Evolutionary conservation across 805 yeast species (phyloP).

Genomic region (Wickerhamiella parazyma): DNA sequence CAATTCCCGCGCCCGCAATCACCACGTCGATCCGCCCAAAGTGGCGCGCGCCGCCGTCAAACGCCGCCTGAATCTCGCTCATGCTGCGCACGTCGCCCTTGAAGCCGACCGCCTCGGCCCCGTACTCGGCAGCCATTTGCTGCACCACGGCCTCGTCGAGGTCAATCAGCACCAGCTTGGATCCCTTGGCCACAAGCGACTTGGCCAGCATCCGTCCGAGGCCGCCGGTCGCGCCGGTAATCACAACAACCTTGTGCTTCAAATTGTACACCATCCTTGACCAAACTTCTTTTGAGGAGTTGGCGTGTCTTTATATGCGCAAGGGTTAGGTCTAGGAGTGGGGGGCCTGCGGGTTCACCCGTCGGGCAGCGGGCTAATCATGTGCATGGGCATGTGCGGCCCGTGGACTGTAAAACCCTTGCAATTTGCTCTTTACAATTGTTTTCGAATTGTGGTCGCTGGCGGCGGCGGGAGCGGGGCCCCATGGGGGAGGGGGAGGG

Average conservation of each 20-base stretch:
- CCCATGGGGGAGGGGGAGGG: too few species aligned
- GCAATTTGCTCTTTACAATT: too few species aligned
- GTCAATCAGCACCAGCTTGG: conserved; percentile 9
- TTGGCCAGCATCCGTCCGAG: conserved; percentile 4
- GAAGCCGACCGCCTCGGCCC: conserved; percentile 3
- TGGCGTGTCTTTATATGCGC: neutral
- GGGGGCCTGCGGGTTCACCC: neutral
- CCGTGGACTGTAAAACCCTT: too few species aligned
- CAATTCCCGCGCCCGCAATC: conserved; percentile 10
- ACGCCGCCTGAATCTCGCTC: conserved; percentile 4
- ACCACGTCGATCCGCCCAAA: conserved; percentile 11
- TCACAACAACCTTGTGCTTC: conserved; percentile 5
- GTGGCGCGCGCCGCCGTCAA: conserved; percentile 4
- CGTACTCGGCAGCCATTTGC: conserved; percentile 1
- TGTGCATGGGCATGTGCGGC: neutral
- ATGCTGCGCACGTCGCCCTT: conserved; percentile 7
- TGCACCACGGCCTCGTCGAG: conserved; percentile 1
- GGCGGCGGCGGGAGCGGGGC: too few species aligned
- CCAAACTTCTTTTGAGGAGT: neutral
- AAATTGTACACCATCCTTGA: neutral
- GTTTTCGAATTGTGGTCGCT: too few species aligned
- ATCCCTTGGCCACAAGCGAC: neutral
- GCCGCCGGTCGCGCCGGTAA: conserved; percentile 11
- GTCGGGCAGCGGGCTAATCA: neutral
- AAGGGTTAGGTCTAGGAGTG: neutral